These are phyloP conservation scores for Metschnikowia cubensis DNA, from an alignment of 805 yeast genomes.

Conservation along the genomic window DNA sequence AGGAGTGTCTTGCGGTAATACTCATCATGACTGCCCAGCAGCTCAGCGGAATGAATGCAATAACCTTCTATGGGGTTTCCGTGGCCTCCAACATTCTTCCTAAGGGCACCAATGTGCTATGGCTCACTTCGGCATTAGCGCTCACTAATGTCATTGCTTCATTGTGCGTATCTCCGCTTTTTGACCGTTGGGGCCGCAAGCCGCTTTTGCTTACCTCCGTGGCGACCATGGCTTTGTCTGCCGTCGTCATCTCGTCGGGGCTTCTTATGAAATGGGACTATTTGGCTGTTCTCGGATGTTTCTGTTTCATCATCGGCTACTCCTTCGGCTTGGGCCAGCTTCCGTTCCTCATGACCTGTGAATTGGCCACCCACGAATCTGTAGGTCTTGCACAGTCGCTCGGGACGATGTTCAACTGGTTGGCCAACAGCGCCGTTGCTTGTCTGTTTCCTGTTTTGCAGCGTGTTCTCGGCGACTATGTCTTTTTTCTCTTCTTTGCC, in stretches of 20 bases:
- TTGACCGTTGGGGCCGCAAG: constrained; percentile 20
- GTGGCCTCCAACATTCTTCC: constrained; percentile 16
- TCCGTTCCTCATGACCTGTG: constrained; percentile 37
- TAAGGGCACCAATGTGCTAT: constrained; percentile 13
- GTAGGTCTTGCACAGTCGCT: constrained; percentile 34
- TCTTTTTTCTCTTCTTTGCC: constrained; percentile 26
- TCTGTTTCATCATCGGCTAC: constrained; percentile 31
- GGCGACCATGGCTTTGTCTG: constrained; percentile 20
- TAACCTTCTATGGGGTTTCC: constrained; percentile 24
- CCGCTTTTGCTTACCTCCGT: constrained; percentile 28
- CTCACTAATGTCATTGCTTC: constrained; percentile 19
- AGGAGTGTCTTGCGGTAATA: constrained; percentile 28
- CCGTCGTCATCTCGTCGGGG: constrained; percentile 27
- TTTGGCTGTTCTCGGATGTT: constrained; percentile 26
- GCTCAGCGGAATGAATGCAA: constrained; percentile 27
- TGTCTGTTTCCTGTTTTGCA: constrained; percentile 29
- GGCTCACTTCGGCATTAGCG: constrained; percentile 18
- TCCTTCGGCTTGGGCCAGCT: constrained; percentile 36
- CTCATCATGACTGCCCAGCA: constrained; percentile 39
- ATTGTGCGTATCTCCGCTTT: constrained; percentile 15
- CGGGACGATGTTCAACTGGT: constrained; percentile 35
- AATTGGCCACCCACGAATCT: constrained; percentile 30
- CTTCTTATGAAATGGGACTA: constrained; percentile 15
- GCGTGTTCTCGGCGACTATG: constrained; percentile 23
- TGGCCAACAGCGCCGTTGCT: constrained; percentile 31